These are phyloP conservation scores for Epichloe glyceriae DNA, from an alignment of 2,329 filamentous ascomycete genomes.

Conservation along the genomic window DNA sequence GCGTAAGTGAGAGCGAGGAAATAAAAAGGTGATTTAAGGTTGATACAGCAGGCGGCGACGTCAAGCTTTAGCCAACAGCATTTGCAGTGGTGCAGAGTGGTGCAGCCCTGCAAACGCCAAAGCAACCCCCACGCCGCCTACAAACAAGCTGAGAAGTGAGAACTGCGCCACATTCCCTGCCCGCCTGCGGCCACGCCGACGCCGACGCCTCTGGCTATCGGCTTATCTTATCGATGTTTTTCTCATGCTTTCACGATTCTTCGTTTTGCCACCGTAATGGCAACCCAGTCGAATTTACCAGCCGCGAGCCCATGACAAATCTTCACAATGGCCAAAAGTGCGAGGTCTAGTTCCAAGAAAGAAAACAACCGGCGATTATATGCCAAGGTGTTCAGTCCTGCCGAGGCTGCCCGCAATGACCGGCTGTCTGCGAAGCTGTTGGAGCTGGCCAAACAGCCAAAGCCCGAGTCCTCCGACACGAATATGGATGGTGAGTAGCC, in stretches of 20 bases:
- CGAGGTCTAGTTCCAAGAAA: constrained; percentile 68
- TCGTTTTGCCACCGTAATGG: neutral
- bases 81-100: neutral
- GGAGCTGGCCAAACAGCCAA: constrained; percentile 65
- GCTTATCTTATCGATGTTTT: constrained; percentile 1
- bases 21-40: neutral
- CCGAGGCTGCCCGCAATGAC: constrained; percentile 65
- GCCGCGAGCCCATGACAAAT: neutral
- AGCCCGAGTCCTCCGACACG: constrained; percentile 42
- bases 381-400: constrained; percentile 70
- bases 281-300: neutral
- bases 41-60: neutral
- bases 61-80: neutral
- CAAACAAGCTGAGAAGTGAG: neutral
- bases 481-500: constrained; percentile 29
- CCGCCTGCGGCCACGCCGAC: neutral
- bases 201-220: neutral
- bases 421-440: constrained; percentile 77
- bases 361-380: constrained; percentile 73
- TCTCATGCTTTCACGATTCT: neutral
- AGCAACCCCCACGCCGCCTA: too few species aligned
- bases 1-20: neutral
- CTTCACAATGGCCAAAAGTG: constrained; percentile 69
- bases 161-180: constrained; percentile 1
- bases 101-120: too few species aligned